These are phyloP conservation scores for Termitomyces sp. DNA, from an alignment of 768 basidiomycete species.

Conservation along the genomic window DNA sequence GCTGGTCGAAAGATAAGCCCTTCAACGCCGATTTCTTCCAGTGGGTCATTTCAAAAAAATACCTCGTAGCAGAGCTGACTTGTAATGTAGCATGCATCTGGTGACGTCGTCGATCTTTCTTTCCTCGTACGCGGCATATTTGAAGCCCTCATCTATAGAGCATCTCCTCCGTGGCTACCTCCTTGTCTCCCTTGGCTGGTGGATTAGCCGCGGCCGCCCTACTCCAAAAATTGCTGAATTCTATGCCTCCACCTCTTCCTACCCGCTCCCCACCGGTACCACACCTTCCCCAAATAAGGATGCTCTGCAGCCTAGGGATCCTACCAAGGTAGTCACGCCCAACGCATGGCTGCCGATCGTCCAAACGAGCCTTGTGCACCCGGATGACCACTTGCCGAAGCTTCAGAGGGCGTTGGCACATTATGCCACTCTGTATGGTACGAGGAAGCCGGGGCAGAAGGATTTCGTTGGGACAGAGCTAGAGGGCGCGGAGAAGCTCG, in stretches of 20 bases:
- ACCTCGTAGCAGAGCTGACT: background rate
- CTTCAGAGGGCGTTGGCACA: conserved; percentile 27
- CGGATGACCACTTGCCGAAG: conserved; percentile 49
- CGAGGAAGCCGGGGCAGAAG: conserved; percentile 22
- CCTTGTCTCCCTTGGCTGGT: conserved; percentile 47
- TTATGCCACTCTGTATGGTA: conserved; percentile 24
- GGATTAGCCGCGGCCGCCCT: conserved; percentile 56
- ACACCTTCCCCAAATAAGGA: conserved; percentile 23
- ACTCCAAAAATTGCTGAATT: conserved; percentile 47
- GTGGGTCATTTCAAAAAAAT: too few relatives aligned
- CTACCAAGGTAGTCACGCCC: conserved; percentile 34
- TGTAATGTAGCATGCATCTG: conserved; percentile 50
- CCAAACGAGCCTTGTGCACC: conserved; percentile 51
- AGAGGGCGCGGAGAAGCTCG: conserved; percentile 42
- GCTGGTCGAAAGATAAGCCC: conserved; percentile 14
- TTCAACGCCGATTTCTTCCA: conserved; percentile 22
- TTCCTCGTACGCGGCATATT: conserved; percentile 39
- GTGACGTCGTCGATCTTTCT: conserved; percentile 67
- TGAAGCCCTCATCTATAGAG: conserved; percentile 40
- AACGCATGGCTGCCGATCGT: conserved; percentile 63
- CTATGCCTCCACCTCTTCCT: conserved; percentile 27
- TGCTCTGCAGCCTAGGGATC: conserved; percentile 21
- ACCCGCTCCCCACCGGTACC: conserved; percentile 14
- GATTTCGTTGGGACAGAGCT: conserved; percentile 30
- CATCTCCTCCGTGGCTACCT: conserved; percentile 62